Evolutionary conservation across 768 basidiomycete genomes (phyloP).

Genomic region (Boletus speciosus): DNA sequence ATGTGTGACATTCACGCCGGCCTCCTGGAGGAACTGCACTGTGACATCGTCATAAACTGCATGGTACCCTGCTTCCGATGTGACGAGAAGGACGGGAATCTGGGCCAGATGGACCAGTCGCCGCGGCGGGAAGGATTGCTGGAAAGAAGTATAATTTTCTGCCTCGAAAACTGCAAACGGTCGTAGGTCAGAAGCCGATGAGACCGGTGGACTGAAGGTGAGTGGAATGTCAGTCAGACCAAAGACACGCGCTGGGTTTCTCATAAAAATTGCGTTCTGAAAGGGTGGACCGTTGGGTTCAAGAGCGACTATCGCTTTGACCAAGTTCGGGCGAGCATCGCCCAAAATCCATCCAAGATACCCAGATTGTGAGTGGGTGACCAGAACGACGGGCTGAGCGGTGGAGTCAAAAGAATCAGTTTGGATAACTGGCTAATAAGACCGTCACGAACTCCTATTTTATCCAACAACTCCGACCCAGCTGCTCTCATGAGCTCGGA

Average conservation of each 20-base stretch:
- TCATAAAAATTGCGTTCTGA: conserved; percentile 35
- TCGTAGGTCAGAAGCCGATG: conserved; percentile 36
- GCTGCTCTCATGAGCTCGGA: conserved; percentile 40
- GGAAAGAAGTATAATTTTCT: conserved; percentile 37
- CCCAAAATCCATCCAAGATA: conserved; percentile 48
- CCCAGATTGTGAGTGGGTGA: conserved; percentile 52
- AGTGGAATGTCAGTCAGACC: conserved; percentile 50
- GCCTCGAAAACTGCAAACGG: conserved; percentile 25
- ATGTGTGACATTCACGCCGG: conserved; percentile 44
- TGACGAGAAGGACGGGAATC: conserved; percentile 46
- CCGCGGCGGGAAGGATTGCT: conserved; percentile 42
- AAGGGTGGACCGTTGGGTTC: conserved; percentile 54
- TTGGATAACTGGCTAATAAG: neutral
- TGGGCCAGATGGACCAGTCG: conserved; percentile 39
- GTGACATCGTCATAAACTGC: conserved; percentile 46
- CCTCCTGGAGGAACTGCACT: conserved; percentile 41
- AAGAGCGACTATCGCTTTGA: conserved; percentile 47
- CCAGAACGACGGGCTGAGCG: conserved; percentile 41
- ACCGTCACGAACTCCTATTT: conserved; percentile 42
- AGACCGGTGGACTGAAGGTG: conserved; percentile 40
- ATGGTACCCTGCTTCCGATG: conserved; percentile 50
- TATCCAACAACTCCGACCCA: conserved; percentile 43
- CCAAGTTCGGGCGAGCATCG: conserved; percentile 41
- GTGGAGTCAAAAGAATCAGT: conserved; percentile 1
- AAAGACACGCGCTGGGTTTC: conserved; percentile 38